Evolutionary conservation across 257 asterid species (phyloP), one percentile per base, ranked within the genome.

Genomic region (Solanum stenotomum): DNA sequence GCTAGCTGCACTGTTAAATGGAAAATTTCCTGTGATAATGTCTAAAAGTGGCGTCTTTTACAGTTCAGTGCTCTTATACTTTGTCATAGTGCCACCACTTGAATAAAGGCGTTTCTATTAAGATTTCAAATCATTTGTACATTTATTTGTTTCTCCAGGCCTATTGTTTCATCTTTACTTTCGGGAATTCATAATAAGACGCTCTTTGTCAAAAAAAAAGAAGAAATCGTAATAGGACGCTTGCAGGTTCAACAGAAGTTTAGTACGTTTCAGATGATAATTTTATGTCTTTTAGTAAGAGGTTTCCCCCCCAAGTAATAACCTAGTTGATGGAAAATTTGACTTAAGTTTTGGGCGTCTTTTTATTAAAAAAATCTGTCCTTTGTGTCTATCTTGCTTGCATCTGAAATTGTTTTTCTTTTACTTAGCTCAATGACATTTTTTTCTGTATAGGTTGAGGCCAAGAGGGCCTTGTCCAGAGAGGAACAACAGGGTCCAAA

Each of bases 401-500:
- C 29, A 0, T 75, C 20, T 75, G 49, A 75, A 75, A 22, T 75
- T 75, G 52, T 22, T 72, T 11, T 72, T 75, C 29, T 35, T 74
- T 75, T 35, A 22, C 11, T 81, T 49, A 5, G 29, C 70, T 75
- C 11, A 5, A 3, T 82, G 86, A 10, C 44, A 49, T 49, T 16
- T 49, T 77, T 49, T 52, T 16, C 31, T 49, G 77, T 75, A 78
- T 83, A 95, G 99, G 98, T 95, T 31, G 99, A 96, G 91, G 99
- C 96, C 40, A 96, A 96, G 90, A 92, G 94, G 91, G 98, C 99
- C 82, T 90, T 96, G 89, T 96, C 99, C 16, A 93, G 98, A 91
- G 99, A 96, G 92, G 99, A 96, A 74, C 98, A 96, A 44, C 98
- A 96, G 90, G 96, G 91, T 84, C 89, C 99, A 22, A 94, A 90